Evolutionary conservation across 2,329 filamentous ascomycete genomes (phyloP), one percentile per base, ranked within the genome.

Genomic region (Ophiostoma ips): DNA sequence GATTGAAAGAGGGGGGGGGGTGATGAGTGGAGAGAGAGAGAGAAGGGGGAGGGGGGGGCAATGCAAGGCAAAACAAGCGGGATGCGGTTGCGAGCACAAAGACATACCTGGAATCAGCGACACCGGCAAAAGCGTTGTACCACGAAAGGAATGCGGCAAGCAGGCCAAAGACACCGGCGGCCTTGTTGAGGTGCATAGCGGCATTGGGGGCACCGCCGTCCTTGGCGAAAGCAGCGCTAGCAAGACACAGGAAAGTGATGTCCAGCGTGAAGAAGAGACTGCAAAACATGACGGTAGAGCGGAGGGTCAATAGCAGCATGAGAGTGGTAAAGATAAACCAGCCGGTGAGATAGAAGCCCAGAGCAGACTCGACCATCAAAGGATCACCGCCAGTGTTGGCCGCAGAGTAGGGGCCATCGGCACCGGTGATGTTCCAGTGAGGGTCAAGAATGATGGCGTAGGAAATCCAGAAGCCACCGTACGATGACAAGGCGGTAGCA

Each of bases 301-400:
- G 76, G 48, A 90, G 71, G 10, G 85, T 90, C 71, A 81, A 83
- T 53, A 89, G 59, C 36, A 88, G 70, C 55, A 89, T 64, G 52
- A 90, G 66, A 50, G 79, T 82, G 48, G 84, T 90, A 71, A 90
- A 90, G 68, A 90, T 87, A 70, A 86, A 88, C 85, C 85, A 90
- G 63, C 82, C 76, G 3, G 77, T 78, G 52, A 90, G 69, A 73
- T 84, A 90, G 62, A 89, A 78, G 50, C 81, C 84, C 50, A 89
- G 68, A 0, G 79, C 80, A 45, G 81, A 77, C 48, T 72, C 63
- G 53, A 76, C 71, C 55, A 70, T 68, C 24, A 67, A 58, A 16
- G 65, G 63, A 50, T 71, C 58, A 58, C 68, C 57, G 5, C 51
- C 56, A 1, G 44, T 52, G 48, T 46, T 48, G 3, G 50, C 54